Conservation (phyloP, 768 basidiomycete genomes). For the Myochromella boudieri region DNA sequence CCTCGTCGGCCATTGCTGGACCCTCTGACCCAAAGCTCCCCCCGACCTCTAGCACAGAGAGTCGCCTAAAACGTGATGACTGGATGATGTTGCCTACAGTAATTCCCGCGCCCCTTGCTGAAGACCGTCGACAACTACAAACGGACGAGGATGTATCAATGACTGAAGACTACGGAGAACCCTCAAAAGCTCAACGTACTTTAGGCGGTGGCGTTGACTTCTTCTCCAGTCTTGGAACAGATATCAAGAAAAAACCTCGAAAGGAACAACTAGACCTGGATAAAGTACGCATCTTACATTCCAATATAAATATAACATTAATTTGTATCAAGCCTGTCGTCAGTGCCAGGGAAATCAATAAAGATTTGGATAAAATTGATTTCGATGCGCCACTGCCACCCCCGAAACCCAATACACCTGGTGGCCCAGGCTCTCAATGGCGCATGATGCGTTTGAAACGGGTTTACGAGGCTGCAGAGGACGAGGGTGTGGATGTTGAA, state of each 20-base stretch:
- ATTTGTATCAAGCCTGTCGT: conserved; percentile 50
- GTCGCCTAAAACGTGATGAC: conserved; percentile 66
- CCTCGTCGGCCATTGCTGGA: conserved; percentile 53
- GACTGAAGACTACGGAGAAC: conserved; percentile 67
- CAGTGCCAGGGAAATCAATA: conserved; percentile 64
- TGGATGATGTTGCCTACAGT: conserved; percentile 80
- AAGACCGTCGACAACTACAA: conserved; percentile 22
- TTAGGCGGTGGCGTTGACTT: conserved; percentile 74
- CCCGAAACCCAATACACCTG: conserved; percentile 61
- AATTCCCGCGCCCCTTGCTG: conserved; percentile 25
- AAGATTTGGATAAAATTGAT: conserved; percentile 48
- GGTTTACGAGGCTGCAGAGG: conserved; percentile 87
- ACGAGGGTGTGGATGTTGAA: conserved; percentile 71
- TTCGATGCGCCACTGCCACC: conserved; percentile 39
- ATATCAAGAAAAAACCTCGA: conserved; percentile 59
- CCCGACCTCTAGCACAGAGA: conserved; percentile 42
- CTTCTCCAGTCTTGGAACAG: conserved; percentile 85
- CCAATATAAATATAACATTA: neutral
- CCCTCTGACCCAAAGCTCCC: conserved; percentile 50
- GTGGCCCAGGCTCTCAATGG: conserved; percentile 94
- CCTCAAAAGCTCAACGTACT: conserved; percentile 42
- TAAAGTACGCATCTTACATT: conserved; percentile 47
- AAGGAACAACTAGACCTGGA: conserved; percentile 66
- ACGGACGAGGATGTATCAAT: conserved; percentile 45
- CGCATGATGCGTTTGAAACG: conserved; percentile 95